A percentile compares a stretch with the other conserved stretches of the same genome.
These are phyloP conservation scores for Pichia sp. DNA, from an alignment of 1,139 yeast genomes.

Conservation along the genomic window DNA sequence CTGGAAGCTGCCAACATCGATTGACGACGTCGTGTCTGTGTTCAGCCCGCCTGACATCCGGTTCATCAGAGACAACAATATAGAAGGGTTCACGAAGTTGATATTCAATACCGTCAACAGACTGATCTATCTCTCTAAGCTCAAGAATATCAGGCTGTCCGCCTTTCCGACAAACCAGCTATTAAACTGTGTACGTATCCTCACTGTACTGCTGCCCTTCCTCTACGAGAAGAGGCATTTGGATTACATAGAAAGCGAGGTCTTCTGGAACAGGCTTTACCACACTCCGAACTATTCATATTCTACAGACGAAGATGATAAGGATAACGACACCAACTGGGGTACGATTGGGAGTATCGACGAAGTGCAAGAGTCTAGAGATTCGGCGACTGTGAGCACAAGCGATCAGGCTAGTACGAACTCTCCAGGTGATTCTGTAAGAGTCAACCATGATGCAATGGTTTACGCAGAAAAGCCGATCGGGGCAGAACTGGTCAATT, in stretches of 20 bases:
- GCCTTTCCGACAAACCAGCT: conserved; percentile 26
- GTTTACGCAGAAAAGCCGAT: conserved; percentile 34
- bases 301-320: conserved; percentile 10
- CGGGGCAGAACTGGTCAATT: conserved; percentile 47
- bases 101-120: conserved; percentile 40
- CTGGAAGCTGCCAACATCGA: conserved; percentile 43
- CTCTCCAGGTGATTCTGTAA: conserved; percentile 16
- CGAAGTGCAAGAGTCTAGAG: background rate
- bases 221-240: conserved; percentile 51
- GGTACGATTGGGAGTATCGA: background rate
- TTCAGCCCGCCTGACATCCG: conserved; percentile 57
- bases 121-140: conserved; percentile 30
- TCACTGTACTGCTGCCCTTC: conserved; percentile 66
- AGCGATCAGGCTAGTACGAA: background rate
- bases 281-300: background rate
- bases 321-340: background rate
- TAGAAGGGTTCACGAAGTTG: conserved; percentile 49
- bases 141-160: conserved; percentile 10
- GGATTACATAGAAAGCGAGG: conserved; percentile 32
- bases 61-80: conserved; percentile 54
- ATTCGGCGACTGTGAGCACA: background rate
- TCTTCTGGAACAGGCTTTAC: conserved; percentile 41
- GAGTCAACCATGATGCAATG: conserved; percentile 25
- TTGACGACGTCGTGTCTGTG: conserved; percentile 53
- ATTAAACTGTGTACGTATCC: conserved; percentile 59